Conservation (phyloP, 2,329 filamentous ascomycete genomes). For the Verticillium longisporum region DNA sequence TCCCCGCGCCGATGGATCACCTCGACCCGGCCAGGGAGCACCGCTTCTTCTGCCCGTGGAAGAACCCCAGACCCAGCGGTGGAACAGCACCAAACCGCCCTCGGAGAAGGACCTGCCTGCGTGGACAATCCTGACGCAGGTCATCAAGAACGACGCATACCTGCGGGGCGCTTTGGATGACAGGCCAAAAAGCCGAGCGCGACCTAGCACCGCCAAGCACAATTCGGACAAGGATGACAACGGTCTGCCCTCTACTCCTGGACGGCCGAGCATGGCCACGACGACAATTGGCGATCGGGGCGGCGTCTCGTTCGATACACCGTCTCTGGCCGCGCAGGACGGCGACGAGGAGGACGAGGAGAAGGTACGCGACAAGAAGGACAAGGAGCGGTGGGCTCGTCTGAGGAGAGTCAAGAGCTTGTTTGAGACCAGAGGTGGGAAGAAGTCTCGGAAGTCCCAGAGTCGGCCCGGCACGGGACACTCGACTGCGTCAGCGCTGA, state of each 20-base stretch:
- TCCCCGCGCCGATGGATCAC: constrained; percentile 55
- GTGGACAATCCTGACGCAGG: constrained; percentile 48
- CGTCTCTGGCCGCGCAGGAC: constrained; percentile 13
- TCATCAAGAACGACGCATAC: constrained; percentile 52
- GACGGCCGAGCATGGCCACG: constrained; percentile 5
- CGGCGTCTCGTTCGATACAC: constrained; percentile 8
- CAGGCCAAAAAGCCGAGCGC: constrained; percentile 9
- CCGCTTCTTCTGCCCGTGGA: constrained; percentile 80
- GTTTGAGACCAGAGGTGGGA: constrained; percentile 58
- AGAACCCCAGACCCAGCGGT: constrained; percentile 56
- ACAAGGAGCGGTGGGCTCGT: constrained; percentile 68
- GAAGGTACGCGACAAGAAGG: constrained; percentile 45
- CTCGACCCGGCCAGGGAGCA: constrained; percentile 68
- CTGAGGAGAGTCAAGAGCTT: constrained; percentile 65
- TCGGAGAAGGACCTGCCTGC: constrained; percentile 34
- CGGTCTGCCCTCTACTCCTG: constrained; percentile 7
- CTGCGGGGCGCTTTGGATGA: constrained; percentile 27
- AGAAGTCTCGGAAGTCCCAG: constrained; percentile 37
- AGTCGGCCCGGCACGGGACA: constrained; percentile 34
- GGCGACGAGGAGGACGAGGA: constrained; percentile 41
- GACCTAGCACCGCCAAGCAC: constrained; percentile 6
- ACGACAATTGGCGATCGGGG: constrained; percentile 6
- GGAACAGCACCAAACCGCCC: constrained; percentile 22
- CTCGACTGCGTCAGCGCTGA: constrained; percentile 18
- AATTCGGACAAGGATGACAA: constrained; percentile 10